These are phyloP conservation scores for Sporothrix pseudoabietina DNA, from an alignment of 2,329 filamentous ascomycete genomes.

Conservation along the genomic window DNA sequence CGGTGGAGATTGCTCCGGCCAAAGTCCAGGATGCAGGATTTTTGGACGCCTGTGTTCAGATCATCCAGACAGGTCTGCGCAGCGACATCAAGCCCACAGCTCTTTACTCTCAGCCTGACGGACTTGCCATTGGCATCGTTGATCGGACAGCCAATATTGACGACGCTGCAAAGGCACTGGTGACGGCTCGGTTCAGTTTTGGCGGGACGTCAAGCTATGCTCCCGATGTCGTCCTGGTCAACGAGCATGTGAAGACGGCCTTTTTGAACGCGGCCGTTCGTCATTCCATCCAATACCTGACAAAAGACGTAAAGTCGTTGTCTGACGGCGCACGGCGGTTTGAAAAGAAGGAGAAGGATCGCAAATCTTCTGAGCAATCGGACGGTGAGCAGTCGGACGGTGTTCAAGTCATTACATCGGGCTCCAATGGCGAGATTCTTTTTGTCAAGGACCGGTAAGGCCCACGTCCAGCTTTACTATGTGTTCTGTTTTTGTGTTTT, in stretches of 20 bases:
- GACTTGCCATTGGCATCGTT: constrained; percentile 56
- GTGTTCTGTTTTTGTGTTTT: no score
- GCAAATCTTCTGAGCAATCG: no score
- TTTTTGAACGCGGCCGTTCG: constrained; percentile 55
- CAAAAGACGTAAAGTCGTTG: background rate
- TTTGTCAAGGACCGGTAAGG: constrained; percentile 38
- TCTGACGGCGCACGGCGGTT: no score
- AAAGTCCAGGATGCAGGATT: constrained; percentile 7
- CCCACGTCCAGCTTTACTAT: no score
- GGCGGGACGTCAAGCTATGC: constrained; percentile 61
- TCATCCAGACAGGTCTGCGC: constrained; percentile 37
- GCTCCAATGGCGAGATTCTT: constrained; percentile 37
- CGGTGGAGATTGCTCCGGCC: constrained; percentile 35
- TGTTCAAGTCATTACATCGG: constrained; percentile 18
- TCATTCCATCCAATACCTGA: constrained; percentile 39
- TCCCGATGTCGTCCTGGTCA: constrained; percentile 65
- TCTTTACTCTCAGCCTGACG: constrained; percentile 33
- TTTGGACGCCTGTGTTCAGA: constrained; percentile 31
- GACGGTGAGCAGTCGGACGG: background rate
- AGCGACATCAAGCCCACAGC: background rate
- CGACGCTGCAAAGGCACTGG: constrained; percentile 55
- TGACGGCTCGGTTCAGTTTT: constrained; percentile 57
- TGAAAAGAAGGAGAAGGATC: no score
- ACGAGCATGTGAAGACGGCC: constrained; percentile 60
- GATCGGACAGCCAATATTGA: constrained; percentile 61